Evolutionary conservation across 2,329 filamentous ascomycete species (phyloP).

Genomic region (Pestalotiopsis sp.): DNA sequence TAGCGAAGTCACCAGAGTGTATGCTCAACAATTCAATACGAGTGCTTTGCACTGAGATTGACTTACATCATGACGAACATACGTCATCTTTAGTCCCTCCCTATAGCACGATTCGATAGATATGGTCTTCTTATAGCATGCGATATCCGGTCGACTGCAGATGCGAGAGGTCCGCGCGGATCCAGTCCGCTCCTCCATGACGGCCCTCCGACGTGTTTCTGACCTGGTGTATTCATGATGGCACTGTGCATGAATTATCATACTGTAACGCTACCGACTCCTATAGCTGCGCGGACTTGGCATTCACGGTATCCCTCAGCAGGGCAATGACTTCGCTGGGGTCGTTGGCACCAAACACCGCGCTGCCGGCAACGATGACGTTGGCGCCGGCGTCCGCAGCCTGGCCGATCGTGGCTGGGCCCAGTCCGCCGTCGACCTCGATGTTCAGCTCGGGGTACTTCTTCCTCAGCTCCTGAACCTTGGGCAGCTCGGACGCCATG

Average conservation of each 20-base stretch:
- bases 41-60: neutral
- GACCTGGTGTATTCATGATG: neutral
- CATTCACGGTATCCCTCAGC: conserved; percentile 78
- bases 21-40: neutral
- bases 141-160: neutral
- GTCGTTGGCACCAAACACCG: conserved; percentile 90
- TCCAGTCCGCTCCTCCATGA: neutral
- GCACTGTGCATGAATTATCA: neutral
- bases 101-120: neutral
- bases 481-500: conserved; percentile 94
- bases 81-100: neutral
- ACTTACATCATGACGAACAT: neutral
- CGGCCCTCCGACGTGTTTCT: neutral
- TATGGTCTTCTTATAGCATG: neutral
- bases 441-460: conserved; percentile 93
- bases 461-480: conserved; percentile 80
- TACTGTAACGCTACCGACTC: neutral
- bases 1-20: neutral
- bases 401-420: conserved; percentile 85
- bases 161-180: neutral
- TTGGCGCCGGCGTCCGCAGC: conserved; percentile 96
- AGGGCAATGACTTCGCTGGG: conserved; percentile 84
- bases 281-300: conserved; percentile 44
- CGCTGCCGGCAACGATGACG: conserved; percentile 95
- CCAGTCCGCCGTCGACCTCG: conserved; percentile 93